A percentile compares a stretch with the other conserved stretches of the same genome.
These are phyloP conservation scores for Amoebophrya sp. DNA, from an alignment of 169 alveolate species.

Conservation along the genomic window DNA sequence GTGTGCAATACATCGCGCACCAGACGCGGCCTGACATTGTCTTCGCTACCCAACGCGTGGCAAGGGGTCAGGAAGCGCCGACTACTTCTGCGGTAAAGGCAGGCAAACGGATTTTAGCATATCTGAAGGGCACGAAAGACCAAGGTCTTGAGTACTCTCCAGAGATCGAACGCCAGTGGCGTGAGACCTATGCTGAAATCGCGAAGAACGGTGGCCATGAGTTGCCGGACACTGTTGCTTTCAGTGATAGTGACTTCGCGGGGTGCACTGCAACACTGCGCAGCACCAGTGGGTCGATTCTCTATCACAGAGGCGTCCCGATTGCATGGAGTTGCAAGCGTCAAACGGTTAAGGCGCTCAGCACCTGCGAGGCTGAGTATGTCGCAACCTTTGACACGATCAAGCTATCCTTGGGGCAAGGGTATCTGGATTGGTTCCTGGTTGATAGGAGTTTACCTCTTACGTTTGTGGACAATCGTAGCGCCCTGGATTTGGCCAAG, in stretches of 20 bases:
- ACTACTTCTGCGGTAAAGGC: neutral
- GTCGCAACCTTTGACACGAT: neutral
- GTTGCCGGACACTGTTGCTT: neutral
- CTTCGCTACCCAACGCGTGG: neutral
- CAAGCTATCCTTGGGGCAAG: neutral
- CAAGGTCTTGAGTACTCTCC: neutral
- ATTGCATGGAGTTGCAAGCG: neutral
- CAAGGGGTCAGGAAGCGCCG: neutral
- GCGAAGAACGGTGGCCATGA: neutral
- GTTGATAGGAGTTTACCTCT: neutral
- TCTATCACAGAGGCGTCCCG: neutral
- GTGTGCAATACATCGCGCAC: neutral
- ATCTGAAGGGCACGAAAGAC: neutral
- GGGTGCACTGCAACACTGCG: neutral
- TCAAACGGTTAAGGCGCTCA: neutral
- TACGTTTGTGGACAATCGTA: neutral
- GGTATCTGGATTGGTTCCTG: neutral
- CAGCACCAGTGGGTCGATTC: neutral
- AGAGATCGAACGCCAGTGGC: neutral
- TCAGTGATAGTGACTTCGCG: neutral
- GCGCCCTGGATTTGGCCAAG: neutral
- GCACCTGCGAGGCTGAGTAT: neutral
- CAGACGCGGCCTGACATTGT: neutral
- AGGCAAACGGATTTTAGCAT: neutral
- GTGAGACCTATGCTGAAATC: too few relatives aligned